Percentiles rank a stretch among this genome's conserved stretches.
Conservation (phyloP, 495 filamentous ascomycete genomes). For the Penicillium pulvis region DNA sequence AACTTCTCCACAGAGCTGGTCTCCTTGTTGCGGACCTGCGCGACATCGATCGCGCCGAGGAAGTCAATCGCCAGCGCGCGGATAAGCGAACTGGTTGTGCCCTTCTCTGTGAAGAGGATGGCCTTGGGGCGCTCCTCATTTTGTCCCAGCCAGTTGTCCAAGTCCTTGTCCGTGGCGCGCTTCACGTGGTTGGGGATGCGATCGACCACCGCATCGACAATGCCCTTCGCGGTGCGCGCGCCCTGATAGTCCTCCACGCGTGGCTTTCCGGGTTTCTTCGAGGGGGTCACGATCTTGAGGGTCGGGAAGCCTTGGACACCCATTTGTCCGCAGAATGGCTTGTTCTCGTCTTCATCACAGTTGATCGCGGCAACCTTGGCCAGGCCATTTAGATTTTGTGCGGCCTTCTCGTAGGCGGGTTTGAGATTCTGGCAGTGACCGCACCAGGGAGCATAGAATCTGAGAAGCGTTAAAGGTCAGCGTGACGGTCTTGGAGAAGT, state of each 20-base stretch:
- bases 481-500: conserved; percentile 1
- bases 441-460: conserved; percentile 96
- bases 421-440: conserved; percentile 96
- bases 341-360: conserved; percentile 95
- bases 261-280: conserved; percentile 80
- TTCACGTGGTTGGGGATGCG: conserved; percentile 92
- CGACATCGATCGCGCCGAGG: conserved; percentile 76
- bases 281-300: conserved; percentile 87
- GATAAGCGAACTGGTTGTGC: conserved; percentile 77
- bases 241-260: conserved; percentile 93
- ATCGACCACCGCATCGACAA: conserved; percentile 81
- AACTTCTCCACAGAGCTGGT: conserved; percentile 69
- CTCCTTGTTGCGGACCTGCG: conserved; percentile 86
- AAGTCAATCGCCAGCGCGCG: conserved; percentile 90
- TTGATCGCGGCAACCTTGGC: conserved; percentile 94
- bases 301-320: conserved; percentile 96
- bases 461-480: conserved; percentile 37
- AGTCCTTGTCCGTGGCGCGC: conserved; percentile 73
- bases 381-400: conserved; percentile 81
- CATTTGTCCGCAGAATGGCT: conserved; percentile 82
- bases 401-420: conserved; percentile 93
- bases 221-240: conserved; percentile 74
- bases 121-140: conserved; percentile 79
- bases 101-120: conserved; percentile 93
- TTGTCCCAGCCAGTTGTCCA: conserved; percentile 73